Evolutionary conservation across 495 filamentous ascomycete species (phyloP).

Genomic region (Darksidea phi): DNA sequence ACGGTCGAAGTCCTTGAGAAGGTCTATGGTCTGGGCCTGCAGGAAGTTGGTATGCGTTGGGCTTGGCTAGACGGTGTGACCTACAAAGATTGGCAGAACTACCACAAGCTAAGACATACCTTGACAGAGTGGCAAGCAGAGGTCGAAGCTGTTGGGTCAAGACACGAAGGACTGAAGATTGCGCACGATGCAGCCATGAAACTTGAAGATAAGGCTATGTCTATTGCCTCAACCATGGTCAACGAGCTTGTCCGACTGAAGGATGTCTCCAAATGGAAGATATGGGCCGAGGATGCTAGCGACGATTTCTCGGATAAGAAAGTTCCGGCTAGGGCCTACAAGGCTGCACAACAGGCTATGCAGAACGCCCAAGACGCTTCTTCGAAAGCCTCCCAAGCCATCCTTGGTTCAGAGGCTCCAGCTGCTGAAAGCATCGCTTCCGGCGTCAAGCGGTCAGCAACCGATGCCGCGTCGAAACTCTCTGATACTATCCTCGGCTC

Average conservation of each 20-base stretch:
- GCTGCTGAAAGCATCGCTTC: conserved; percentile 43
- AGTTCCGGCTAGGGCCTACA: conserved; percentile 49
- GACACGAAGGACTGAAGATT: conserved; percentile 69
- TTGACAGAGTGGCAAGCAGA: conserved; percentile 84
- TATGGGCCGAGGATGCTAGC: conserved; percentile 68
- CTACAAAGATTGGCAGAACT: conserved; percentile 94
- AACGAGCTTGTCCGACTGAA: conserved; percentile 81
- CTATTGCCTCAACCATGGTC: conserved; percentile 73
- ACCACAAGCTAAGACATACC: conserved; percentile 77
- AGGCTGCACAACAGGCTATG: conserved; percentile 48
- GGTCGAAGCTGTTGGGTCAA: conserved; percentile 67
- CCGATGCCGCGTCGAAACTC: conserved; percentile 41
- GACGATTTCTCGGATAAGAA: conserved; percentile 68
- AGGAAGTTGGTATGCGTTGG: conserved; percentile 97
- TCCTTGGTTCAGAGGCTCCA: conserved; percentile 41
- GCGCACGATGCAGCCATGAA: conserved; percentile 66
- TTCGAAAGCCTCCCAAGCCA: conserved; percentile 37
- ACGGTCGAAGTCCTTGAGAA: conserved; percentile 80
- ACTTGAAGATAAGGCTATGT: conserved; percentile 75
- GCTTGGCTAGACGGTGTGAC: conserved; percentile 93
- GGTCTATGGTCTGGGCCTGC: conserved; percentile 83
- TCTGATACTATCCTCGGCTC: conserved; percentile 41
- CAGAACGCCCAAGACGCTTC: conserved; percentile 42
- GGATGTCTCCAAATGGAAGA: conserved; percentile 82
- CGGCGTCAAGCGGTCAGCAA: conserved; percentile 32